Evolutionary conservation across 2,329 filamentous ascomycete genomes (phyloP), one percentile per base, ranked within the genome.

Genomic region (Aspergillus candidus): DNA sequence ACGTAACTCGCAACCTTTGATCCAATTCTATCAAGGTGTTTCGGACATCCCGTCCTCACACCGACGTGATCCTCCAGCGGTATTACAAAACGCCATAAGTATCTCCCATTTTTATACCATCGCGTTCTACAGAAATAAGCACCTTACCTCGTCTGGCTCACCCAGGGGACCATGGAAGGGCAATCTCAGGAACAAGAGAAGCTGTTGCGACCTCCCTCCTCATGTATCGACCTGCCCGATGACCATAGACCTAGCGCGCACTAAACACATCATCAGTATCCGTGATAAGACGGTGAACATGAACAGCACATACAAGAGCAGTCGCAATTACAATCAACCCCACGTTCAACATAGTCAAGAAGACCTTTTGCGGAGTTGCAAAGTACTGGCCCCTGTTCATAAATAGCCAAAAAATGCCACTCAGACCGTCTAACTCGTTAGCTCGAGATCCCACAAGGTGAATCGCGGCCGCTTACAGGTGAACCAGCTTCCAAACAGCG

Each of bases 401-500:
- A 49, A 55, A 58, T 32, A 67, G 47, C 63, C 65, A 67, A 49
- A 68, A 66, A 18, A 68, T 58, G 6, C 63, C 65, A n/a, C 56
- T 57, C 2, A 65, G 48, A 29, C 61, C 60, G 47, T 27, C 22
- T 27, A 27, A 10, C 22, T 10, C 7, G 22, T 27, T 27, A 27
- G 22, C 22, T 27, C 22, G 22, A 6, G 10, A 27, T 27, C 6
- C 22, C 22, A 27, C 22, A 27, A 27, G 22, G 8, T 27, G 22
- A 27, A 10, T 10, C 6, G 6, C 22, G 2, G 22, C 22, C 6
- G 41, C 38, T 30, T 47, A 46, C 57, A 77, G 41, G 78, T 82
- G 61, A 86, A 86, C 82, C 83, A 86, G 41, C 74, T 79, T 13
- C 76, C 79, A 47, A 86, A 84, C 2, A 84, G 63, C 2, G 81